These are phyloP conservation scores for Aspergillus cejpii DNA, from an alignment of 2,329 filamentous ascomycete species.

Conservation along the genomic window DNA sequence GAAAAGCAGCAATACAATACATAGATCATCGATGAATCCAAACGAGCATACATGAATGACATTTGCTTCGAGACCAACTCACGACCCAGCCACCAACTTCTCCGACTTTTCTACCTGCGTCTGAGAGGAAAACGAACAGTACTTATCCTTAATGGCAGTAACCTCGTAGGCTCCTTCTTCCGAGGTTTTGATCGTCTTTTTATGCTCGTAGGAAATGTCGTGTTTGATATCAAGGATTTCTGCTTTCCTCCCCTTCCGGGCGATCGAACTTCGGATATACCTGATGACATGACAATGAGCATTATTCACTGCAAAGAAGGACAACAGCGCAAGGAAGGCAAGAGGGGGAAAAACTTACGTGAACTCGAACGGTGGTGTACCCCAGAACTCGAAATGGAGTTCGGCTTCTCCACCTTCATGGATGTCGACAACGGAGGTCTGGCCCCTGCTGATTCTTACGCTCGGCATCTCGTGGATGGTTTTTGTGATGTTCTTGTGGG, in stretches of 20 bases:
- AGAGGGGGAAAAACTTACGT: slow-evolving; percentile 47
- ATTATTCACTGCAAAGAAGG: background rate
- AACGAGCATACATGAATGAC: slow-evolving; percentile 16
- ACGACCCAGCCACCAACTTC: slow-evolving; percentile 29
- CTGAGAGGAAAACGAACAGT: slow-evolving; percentile 78
- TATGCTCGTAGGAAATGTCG: slow-evolving; percentile 74
- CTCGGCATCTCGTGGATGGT: slow-evolving; percentile 86
- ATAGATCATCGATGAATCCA: slow-evolving; percentile 13
- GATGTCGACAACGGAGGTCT: slow-evolving; percentile 76
- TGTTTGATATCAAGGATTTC: slow-evolving; percentile 84
- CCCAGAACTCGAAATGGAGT: slow-evolving; percentile 90
- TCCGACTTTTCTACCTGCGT: slow-evolving; percentile 47
- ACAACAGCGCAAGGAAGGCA: background rate
- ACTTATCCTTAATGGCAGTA: slow-evolving; percentile 88
- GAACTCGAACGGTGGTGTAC: slow-evolving; percentile 93
- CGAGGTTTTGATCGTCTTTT: slow-evolving; percentile 73
- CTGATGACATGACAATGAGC: slow-evolving; percentile 24
- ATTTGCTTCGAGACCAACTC: slow-evolving; percentile 10
- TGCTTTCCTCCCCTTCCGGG: slow-evolving; percentile 67
- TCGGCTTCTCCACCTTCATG: slow-evolving; percentile 94
- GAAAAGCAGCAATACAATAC: slow-evolving; percentile 6
- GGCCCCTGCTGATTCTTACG: slow-evolving; percentile 81
- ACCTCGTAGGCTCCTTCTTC: slow-evolving; percentile 98
- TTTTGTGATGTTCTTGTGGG: slow-evolving; percentile 69
- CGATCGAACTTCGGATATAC: slow-evolving; percentile 85